A percentile compares a stretch with the other conserved stretches of the same genome.
phyloP scores from a whole-genome alignment of 345 rosid genomes.

The Heritiera littoralis region DNA sequence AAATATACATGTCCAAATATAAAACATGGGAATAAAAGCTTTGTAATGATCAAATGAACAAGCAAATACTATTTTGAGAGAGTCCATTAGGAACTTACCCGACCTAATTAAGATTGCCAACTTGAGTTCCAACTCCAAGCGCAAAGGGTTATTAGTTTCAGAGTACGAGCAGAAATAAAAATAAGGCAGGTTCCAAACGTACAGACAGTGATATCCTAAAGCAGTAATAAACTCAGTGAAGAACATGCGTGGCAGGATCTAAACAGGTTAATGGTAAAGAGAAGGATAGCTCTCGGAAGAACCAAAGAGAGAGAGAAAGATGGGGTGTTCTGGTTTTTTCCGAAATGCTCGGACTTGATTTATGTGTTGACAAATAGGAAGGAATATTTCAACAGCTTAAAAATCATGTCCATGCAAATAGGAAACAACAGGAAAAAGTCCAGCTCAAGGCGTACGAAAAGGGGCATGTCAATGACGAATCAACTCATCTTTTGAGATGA shows the following conservation, averaged over 20 bases:
- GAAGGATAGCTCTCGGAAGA: background rate
- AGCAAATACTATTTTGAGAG: background rate
- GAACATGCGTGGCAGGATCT: background rate
- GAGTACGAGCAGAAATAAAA: background rate
- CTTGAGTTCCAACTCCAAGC: background rate
- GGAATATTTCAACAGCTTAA: background rate
- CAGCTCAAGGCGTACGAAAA: background rate
- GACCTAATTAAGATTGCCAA: background rate
- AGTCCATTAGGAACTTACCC: background rate
- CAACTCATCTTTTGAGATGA: background rate
- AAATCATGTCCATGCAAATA: constrained; percentile 5
- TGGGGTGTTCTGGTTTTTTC: background rate
- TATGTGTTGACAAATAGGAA: background rate
- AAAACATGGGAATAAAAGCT: background rate
- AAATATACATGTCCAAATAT: background rate
- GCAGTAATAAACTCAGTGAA: background rate
- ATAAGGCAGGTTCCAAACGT: background rate
- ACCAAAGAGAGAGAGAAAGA: background rate
- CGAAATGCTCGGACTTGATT: background rate
- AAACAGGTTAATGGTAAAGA: background rate
- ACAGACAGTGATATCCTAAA: background rate
- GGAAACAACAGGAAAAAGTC: background rate
- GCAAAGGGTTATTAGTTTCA: background rate
- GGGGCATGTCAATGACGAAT: background rate
- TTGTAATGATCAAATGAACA: background rate